Evolutionary conservation across 179 eudicot species (phyloP).

Genomic region (Silene noctiflora): DNA sequence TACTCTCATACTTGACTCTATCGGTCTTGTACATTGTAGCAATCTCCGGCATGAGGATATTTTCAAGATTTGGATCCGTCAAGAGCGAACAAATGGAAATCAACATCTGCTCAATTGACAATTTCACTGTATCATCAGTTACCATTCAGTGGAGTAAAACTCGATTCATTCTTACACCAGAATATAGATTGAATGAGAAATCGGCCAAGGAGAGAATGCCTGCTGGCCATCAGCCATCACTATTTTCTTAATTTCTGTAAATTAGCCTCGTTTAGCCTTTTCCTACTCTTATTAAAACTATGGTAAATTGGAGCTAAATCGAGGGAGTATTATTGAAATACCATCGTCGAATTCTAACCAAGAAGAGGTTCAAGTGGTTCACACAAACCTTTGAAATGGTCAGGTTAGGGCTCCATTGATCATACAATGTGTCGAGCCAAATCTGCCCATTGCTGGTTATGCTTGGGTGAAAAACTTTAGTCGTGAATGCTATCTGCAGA

Average conservation of each 20-base stretch:
- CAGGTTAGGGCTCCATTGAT: conserved; percentile 80
- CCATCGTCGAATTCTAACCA: too few relatives aligned
- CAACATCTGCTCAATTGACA: conserved; percentile 31
- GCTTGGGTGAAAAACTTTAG: conserved; percentile 77
- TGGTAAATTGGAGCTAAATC: too few relatives aligned
- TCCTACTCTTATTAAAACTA: too few relatives aligned
- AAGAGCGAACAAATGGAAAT: conserved; percentile 41
- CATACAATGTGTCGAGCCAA: conserved; percentile 76
- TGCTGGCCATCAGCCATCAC: too few relatives aligned
- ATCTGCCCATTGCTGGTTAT: conserved; percentile 73
- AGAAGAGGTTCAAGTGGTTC: background rate
- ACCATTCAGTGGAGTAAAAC: background rate
- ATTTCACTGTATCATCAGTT: too few relatives aligned
- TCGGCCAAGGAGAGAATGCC: too few relatives aligned
- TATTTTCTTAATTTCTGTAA: too few relatives aligned
- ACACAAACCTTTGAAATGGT: conserved; percentile 64
- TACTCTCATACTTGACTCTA: conserved; percentile 41
- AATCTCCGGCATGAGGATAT: conserved; percentile 39
- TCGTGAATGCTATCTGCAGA: conserved; percentile 70
- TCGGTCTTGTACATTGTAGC: conserved; percentile 49
- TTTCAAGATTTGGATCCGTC: conserved; percentile 43
- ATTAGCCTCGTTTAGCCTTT: too few relatives aligned
- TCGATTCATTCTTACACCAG: background rate
- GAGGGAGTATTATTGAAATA: too few relatives aligned
- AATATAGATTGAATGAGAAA: too few relatives aligned